A percentile compares a stretch with the other conserved stretches of the same genome.
phyloP scores from a whole-genome alignment of 192 early-diverging fungal species.

The Backusella morwellensis region DNA sequence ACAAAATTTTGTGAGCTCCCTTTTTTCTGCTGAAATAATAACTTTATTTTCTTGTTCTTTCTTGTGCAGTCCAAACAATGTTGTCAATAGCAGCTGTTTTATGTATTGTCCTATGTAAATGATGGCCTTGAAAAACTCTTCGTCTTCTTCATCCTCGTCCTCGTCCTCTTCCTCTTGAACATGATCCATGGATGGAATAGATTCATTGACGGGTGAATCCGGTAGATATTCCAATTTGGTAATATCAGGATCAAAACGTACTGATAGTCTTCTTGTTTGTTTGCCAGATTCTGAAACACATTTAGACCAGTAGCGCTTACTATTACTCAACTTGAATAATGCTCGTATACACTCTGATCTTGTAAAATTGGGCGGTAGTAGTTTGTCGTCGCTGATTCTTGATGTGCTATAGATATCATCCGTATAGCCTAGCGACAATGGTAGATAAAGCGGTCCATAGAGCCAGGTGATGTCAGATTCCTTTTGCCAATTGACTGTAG shows the following conservation, averaged over 20 bases:
- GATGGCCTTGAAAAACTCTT: neutral
- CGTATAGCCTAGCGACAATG: neutral
- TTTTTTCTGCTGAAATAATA: neutral
- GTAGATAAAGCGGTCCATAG: slow-evolving; percentile 22
- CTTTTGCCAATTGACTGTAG: slow-evolving; percentile 41
- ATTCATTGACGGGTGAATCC: slow-evolving; percentile 19
- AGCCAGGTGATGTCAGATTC: slow-evolving; percentile 40
- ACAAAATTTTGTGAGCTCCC: neutral
- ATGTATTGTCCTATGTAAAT: neutral
- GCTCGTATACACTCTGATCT: neutral
- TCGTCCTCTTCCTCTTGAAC: neutral
- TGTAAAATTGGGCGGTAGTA: neutral
- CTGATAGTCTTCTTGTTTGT: slow-evolving; percentile 8
- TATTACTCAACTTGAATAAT: neutral
- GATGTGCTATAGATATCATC: neutral
- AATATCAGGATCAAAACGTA: slow-evolving; percentile 26
- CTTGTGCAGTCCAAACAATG: neutral
- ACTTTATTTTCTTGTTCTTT: neutral
- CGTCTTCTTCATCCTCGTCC: neutral
- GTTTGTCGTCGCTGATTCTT: neutral
- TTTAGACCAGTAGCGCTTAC: slow-evolving; percentile 10
- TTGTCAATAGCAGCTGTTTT: neutral
- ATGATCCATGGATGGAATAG: neutral
- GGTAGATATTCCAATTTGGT: slow-evolving; percentile 22
- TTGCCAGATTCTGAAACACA: slow-evolving; percentile 16